A percentile compares a stretch with the other conserved stretches of the same genome.
Conservation (phyloP, 179 eudicot genomes). For the Vitellaria paradoxa region DNA sequence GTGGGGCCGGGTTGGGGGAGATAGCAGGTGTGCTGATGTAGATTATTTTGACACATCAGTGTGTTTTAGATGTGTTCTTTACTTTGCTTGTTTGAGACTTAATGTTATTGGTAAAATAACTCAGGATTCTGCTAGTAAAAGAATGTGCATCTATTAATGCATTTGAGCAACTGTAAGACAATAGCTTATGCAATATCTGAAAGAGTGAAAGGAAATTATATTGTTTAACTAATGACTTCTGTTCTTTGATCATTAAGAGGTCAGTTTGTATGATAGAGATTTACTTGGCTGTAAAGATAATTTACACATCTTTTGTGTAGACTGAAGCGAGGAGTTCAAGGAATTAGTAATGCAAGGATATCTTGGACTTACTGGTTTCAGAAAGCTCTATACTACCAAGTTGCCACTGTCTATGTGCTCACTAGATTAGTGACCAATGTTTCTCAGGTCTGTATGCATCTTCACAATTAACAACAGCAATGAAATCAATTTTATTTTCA, state of each 20-base stretch:
- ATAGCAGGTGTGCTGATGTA: too few species aligned
- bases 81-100: too few species aligned
- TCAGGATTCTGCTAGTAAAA: too few species aligned
- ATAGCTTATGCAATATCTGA: background rate
- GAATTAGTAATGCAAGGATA: slow-evolving; percentile 52
- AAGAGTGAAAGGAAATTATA: background rate
- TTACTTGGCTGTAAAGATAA: background rate
- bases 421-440: slow-evolving; percentile 89
- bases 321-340: slow-evolving; percentile 47
- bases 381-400: slow-evolving; percentile 83
- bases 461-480: too few species aligned
- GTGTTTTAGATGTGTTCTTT: too few species aligned
- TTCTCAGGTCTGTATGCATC: slow-evolving; percentile 62
- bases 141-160: too few species aligned
- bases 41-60: too few species aligned
- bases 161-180: too few species aligned
- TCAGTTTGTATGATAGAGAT: background rate
- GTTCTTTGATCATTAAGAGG: background rate
- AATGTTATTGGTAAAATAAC: too few species aligned
- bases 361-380: slow-evolving; percentile 92
- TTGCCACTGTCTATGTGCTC: slow-evolving; percentile 80
- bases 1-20: too few species aligned
- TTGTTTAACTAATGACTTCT: background rate
- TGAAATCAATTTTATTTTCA: background rate
- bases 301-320: slow-evolving; percentile 26